These are phyloP conservation scores for Fusarium incarnatum DNA, from an alignment of 2,329 filamentous ascomycete genomes.

Conservation along the genomic window DNA sequence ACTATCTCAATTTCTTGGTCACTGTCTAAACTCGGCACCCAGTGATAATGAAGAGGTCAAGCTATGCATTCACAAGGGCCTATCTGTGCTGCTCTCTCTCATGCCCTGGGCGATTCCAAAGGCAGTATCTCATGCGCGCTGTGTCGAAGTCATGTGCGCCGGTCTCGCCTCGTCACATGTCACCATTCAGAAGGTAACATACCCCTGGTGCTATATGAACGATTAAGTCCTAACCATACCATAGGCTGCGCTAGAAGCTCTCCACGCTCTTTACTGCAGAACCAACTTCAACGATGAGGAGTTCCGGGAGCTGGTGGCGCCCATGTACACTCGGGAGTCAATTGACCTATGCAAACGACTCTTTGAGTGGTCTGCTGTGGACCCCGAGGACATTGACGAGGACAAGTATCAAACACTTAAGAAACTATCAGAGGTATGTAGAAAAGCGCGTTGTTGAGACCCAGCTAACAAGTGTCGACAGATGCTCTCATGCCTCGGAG, in stretches of 20 bases:
- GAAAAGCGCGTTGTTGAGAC: not conserved
- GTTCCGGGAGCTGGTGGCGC: constrained; percentile 80
- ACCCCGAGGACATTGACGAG: constrained; percentile 86
- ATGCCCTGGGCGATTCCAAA: constrained; percentile 90
- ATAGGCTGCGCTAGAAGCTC: constrained; percentile 82
- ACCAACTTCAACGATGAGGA: constrained; percentile 80
- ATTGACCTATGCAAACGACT: constrained; percentile 78
- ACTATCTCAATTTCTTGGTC: constrained; percentile 77
- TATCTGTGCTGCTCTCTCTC: constrained; percentile 81
- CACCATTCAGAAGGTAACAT: constrained; percentile 75
- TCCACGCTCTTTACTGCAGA: constrained; percentile 85
- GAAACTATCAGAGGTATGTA: constrained; percentile 86
- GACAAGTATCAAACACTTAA: constrained; percentile 93
- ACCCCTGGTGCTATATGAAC: not conserved
- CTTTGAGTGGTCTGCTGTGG: constrained; percentile 83
- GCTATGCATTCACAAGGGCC: constrained; percentile 77
- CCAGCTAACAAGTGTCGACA: constrained; percentile 50
- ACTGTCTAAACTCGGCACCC: constrained; percentile 75
- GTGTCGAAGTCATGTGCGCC: constrained; percentile 76
- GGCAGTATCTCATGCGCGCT: constrained; percentile 77
- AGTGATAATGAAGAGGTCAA: constrained; percentile 75
- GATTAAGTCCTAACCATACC: constrained; percentile 18
- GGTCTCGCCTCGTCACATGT: constrained; percentile 77
- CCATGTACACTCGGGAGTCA: constrained; percentile 80
- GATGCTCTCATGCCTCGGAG: constrained; percentile 87